Base-by-base conservation (phyloP, 495 filamentous ascomycete species). In the Neurospora discreta region DNA sequence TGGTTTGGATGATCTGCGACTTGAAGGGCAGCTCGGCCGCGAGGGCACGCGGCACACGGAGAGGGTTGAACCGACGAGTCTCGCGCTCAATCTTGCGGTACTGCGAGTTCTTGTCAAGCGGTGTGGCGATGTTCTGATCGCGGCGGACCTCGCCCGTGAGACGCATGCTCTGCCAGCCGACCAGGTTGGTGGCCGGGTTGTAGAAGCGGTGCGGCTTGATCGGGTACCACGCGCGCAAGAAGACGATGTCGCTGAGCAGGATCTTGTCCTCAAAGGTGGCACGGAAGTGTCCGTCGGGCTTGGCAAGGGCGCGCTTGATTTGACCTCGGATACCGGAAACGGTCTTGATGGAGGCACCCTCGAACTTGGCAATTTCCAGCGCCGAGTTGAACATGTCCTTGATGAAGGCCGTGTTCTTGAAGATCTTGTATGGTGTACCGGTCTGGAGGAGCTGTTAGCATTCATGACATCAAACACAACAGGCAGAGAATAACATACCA, bases 261-360 rank as follows among this genome's bases (percentile, higher is more conserved):
- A 98, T 91, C 84, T 98, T 99, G 83, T 99, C 95, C 80, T 99
- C 95, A 74, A 99, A 99, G 0, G 95, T 97, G 16, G 95, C 95
- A 77, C 95, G 89, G 86, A 95, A 97, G 83, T 93, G 90, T 16
- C 95, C 95, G 65, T 99, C 96, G 2, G 95, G 94, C 74, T 97
- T 96, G 79, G 88, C 87, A 3, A 98, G 84, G 0, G 95, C 94
- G 36, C 92, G 87, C 83, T 99, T 99, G 86, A 99, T 97, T 79
- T 98, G 95, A 74, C 95, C 95, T 23, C 95, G 87, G 74, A 99
- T 90, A 43, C 95, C 96, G 5, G 94, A 98, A 36, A 99, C 95
- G 1, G 95, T 99, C 71, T 93, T 91, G 81, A 99, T 95, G 65
- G 91, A 89, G 11, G 95, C 95, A 43, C 95, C 96, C 83, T 98